phyloP scores from a whole-genome alignment of 768 basidiomycete species.

The Kwoniella sp. region DNA sequence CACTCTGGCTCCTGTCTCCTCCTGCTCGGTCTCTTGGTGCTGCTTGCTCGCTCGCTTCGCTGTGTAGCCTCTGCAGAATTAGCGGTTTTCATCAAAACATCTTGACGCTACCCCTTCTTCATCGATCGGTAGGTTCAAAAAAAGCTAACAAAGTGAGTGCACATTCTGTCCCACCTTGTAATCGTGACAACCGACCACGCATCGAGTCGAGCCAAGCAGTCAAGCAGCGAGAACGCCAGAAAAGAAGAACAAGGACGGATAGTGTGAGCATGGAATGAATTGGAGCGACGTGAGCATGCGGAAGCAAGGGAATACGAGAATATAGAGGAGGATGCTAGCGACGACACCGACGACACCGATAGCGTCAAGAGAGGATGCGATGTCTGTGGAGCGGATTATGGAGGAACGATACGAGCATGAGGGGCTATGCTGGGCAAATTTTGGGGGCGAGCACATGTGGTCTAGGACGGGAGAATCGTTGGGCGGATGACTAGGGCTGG shows the following conservation, averaged over 20 bases:
- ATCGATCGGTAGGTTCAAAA: conserved; percentile 22
- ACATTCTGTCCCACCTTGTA: too few species aligned
- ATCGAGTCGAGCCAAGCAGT: not conserved
- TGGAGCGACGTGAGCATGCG: too few species aligned
- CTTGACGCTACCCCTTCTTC: not conserved
- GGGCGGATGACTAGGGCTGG: too few species aligned
- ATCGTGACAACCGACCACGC: too few species aligned
- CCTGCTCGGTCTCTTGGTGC: not conserved
- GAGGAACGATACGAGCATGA: not conserved
- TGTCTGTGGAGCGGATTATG: too few species aligned
- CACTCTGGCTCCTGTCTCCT: not conserved
- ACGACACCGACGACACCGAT: too few species aligned
- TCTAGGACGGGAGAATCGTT: not conserved
- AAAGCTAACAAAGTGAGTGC: conserved; percentile 28
- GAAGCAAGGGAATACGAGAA: too few species aligned
- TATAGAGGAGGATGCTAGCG: too few species aligned
- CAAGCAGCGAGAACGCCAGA: not conserved
- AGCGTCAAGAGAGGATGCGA: too few species aligned
- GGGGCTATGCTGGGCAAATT: not conserved
- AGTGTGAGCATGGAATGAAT: not conserved
- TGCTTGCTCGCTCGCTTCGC: conserved; percentile 2
- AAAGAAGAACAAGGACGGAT: not conserved
- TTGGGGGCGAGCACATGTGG: not conserved
- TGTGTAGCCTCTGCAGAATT: not conserved
- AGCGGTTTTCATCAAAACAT: conserved; percentile 3